phyloP scores from a whole-genome alignment of 257 asterid genomes.

The Eucommia ulmoides region DNA sequence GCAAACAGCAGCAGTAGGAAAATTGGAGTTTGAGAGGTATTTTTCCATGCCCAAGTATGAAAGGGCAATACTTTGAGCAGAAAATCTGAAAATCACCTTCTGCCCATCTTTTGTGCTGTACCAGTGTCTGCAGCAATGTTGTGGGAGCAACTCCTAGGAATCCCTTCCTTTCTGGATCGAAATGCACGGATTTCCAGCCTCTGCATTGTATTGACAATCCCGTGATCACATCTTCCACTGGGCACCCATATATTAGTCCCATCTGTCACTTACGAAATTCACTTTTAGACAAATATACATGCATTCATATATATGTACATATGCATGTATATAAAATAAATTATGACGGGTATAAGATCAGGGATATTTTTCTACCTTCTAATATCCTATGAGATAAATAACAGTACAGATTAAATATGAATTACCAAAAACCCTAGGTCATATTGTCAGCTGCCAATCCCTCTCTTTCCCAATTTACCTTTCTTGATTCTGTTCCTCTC shows the following conservation, averaged over 20 bases:
- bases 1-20: constrained; percentile 13
- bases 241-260: constrained; percentile 22
- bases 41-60: constrained; percentile 11
- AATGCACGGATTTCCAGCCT: constrained; percentile 21
- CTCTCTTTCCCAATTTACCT: no score
- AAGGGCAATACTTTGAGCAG: constrained; percentile 16
- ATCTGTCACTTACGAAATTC: no score
- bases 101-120: constrained; percentile 23
- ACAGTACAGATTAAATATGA: no score
- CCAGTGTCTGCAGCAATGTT: constrained; percentile 11
- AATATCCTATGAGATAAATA: no score
- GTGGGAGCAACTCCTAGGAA: constrained; percentile 23
- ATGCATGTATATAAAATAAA: no score
- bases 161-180: constrained; percentile 10
- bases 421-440: no score
- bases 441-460: no score
- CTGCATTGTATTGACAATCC: constrained; percentile 20
- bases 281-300: no score
- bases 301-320: no score
- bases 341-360: no score
- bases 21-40: constrained; percentile 15
- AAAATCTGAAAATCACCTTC: constrained; percentile 23
- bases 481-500: no score
- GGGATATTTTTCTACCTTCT: no score
- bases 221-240: constrained; percentile 19